Evolutionary conservation across 108 stramenopile species (phyloP).

Genomic region (Nitzschia palea): DNA sequence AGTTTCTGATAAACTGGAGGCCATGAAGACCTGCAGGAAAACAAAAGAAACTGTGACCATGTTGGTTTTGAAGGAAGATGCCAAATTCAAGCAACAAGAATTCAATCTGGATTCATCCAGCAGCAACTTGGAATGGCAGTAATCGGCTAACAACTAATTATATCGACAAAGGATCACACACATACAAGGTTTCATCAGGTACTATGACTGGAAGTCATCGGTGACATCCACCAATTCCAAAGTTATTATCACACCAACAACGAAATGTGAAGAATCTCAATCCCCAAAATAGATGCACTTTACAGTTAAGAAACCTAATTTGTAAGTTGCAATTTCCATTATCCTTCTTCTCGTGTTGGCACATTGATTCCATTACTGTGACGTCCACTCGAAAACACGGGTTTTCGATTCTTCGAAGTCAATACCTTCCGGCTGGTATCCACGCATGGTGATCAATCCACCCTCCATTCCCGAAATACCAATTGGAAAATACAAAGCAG

Average conservation of each 20-base stretch:
- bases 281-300: no score
- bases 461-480: slow-evolving; percentile 14
- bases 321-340: no score
- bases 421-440: slow-evolving; percentile 17
- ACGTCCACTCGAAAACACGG: slow-evolving; percentile 8
- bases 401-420: slow-evolving; percentile 20
- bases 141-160: no score
- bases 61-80: slow-evolving; percentile 17
- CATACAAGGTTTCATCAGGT: no score
- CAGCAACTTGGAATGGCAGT: slow-evolving; percentile 24
- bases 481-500: slow-evolving; percentile 9
- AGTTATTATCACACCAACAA: no score
- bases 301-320: no score
- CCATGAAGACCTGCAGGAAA: slow-evolving; percentile 9
- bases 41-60: slow-evolving; percentile 23
- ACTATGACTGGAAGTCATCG: no score
- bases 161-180: no score
- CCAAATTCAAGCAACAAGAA: slow-evolving; percentile 9
- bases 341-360: no score
- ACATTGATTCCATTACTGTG: no score
- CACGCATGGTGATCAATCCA: slow-evolving; percentile 4
- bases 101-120: slow-evolving; percentile 21
- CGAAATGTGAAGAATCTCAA: no score
- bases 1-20: slow-evolving; percentile 2
- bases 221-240: no score